Conservation (phyloP, 176 grass and related monocot species). For the Ananas comosus region DNA sequence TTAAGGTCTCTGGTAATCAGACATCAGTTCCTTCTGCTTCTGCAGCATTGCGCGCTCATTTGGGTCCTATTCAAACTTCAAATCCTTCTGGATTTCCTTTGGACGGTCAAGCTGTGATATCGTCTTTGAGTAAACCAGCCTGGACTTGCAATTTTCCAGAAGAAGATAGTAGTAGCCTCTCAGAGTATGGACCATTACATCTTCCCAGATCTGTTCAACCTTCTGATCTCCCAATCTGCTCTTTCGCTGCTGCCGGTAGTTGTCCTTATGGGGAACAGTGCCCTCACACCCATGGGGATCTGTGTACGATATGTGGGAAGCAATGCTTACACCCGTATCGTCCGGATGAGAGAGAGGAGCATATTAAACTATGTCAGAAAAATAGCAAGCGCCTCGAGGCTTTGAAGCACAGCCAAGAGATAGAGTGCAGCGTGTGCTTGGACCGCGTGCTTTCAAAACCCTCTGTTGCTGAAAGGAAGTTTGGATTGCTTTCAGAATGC, state of each 20-base stretch:
- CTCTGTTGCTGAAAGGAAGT: constrained; percentile 62
- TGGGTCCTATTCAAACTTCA: constrained; percentile 24
- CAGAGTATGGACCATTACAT: constrained; percentile 14
- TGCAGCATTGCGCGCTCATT: constrained; percentile 29
- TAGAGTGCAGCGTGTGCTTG: constrained; percentile 79
- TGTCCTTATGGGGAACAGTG: constrained; percentile 69
- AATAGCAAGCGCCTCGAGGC: constrained; percentile 51
- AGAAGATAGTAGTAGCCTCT: constrained; percentile 12
- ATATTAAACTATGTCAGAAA: constrained; percentile 60
- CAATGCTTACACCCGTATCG: constrained; percentile 55
- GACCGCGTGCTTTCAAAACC: constrained; percentile 70
- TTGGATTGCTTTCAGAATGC: constrained; percentile 80
- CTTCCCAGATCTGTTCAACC: constrained; percentile 18
- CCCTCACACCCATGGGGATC: constrained; percentile 56
- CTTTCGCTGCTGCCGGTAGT: constrained; percentile 64
- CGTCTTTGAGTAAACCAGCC: constrained; percentile 5
- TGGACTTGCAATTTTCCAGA: background rate
- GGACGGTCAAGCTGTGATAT: constrained; percentile 9
- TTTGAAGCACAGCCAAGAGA: constrained; percentile 75
- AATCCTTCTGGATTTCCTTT: constrained; percentile 25
- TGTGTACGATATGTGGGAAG: constrained; percentile 53
- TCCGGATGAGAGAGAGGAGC: constrained; percentile 39
- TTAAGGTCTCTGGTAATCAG: constrained; percentile 32
- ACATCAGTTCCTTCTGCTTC: constrained; percentile 8
- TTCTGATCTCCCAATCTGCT: constrained; percentile 56